phyloP scores from a whole-genome alignment of 2,329 filamentous ascomycete species.

The Myotisia sp. region DNA sequence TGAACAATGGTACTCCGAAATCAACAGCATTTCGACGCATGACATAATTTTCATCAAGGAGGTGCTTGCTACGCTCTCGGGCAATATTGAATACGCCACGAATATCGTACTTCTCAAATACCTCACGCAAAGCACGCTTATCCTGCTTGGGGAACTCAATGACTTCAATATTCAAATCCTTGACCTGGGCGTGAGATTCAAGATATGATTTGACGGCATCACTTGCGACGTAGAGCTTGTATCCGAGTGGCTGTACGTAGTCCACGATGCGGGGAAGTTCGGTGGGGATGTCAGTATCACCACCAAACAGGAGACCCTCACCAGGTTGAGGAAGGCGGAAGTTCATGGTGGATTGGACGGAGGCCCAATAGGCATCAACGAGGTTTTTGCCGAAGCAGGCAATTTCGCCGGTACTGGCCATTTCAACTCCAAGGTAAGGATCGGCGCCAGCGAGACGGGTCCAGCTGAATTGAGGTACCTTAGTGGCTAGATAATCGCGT shows the following conservation, averaged over 20 bases:
- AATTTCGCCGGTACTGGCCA: slow-evolving; percentile 94
- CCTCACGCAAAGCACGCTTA: slow-evolving; percentile 84
- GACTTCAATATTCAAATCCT: slow-evolving; percentile 57
- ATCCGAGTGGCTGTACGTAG: slow-evolving; percentile 75
- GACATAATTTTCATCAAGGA: slow-evolving; percentile 88
- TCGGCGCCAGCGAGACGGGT: slow-evolving; percentile 93
- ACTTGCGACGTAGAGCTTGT: slow-evolving; percentile 85
- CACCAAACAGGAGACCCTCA: slow-evolving; percentile 88
- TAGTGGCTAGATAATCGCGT: slow-evolving; percentile 87
- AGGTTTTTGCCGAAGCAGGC: slow-evolving; percentile 96
- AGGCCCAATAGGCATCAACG: slow-evolving; percentile 94
- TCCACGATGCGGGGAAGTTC: slow-evolving; percentile 67
- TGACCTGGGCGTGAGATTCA: slow-evolving; percentile 54
- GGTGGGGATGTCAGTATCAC: slow-evolving; percentile 56
- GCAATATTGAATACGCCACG: slow-evolving; percentile 92
- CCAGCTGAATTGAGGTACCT: slow-evolving; percentile 98
- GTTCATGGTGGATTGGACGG: slow-evolving; percentile 95
- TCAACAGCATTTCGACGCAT: slow-evolving; percentile 98
- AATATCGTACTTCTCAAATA: slow-evolving; percentile 95
- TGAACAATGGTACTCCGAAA: slow-evolving; percentile 93
- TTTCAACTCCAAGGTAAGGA: slow-evolving; percentile 94
- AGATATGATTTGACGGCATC: slow-evolving; percentile 68
- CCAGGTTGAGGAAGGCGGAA: slow-evolving; percentile 92
- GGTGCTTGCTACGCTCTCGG: slow-evolving; percentile 64
- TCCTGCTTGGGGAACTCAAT: slow-evolving; percentile 96